Evolutionary conservation across 257 asterid species (phyloP), one percentile per base, ranked within the genome.

Genomic region (Rehmannia glutinosa): DNA sequence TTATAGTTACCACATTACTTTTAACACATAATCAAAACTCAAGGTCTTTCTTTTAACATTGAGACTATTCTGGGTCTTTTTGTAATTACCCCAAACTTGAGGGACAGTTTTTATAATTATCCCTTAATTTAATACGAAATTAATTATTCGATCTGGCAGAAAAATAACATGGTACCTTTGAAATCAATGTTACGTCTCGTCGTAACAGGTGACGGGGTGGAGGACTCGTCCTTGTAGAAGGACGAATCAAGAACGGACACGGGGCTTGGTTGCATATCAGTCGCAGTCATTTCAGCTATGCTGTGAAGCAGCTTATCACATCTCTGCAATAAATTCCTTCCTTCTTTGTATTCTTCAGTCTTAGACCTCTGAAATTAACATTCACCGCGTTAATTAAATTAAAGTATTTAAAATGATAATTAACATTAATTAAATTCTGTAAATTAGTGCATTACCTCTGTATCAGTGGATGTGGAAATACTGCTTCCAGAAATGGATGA

Each of bases 221-320:
- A 69, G 0, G 90, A 82, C 39, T 93, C 97, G 60, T 91, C 97
- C 81, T 76, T 83, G 90, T 87, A 86, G 77, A 87, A 87, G 13
- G 93, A 82, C n/a, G 96, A 84, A 79, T 93, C 99, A 19, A 93
- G 92, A 70, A 93, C 96, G 9, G 99, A 93, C 50, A 93, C 96
- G 3, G 99, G 99, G 75, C 97, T 90, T 9, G 97, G 89, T 54
- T 92, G 98, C 84, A 72, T 68, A 27, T 89, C 97, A 24, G 76
- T 39, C 21, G 91, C 83, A 23, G 69, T 84, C 81, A 90, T 90
- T 75, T 93, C 97, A 4, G 97, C 90, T 20, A 93, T 90, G 76
- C 96, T 90, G 82, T 86, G 81, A 10, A 93, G 90, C 69, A 93
- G 88, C 85, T 90, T 93, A 72, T 85, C 97, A 46, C 99, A 88